A percentile compares a stretch with the other conserved stretches of the same genome.
phyloP scores from a whole-genome alignment of 1,284 basidiomycete genomes.

The Sanghuangporus sanghuang region DNA sequence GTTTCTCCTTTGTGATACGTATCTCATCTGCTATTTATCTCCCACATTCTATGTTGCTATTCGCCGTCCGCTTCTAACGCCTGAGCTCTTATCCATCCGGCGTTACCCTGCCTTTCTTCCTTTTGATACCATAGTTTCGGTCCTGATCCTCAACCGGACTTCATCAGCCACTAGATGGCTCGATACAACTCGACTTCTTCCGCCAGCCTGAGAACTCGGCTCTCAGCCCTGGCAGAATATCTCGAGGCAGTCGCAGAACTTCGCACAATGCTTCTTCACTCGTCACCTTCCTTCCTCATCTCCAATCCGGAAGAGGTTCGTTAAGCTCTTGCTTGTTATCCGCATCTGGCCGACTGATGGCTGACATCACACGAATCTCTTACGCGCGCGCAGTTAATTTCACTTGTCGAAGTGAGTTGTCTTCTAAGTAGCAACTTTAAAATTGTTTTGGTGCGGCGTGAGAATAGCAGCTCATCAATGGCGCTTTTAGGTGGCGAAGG shows the following conservation, averaged over 20 bases:
- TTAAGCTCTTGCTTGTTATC: background rate
- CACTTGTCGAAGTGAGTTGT: constrained; percentile 17
- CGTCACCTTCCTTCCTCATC: constrained; percentile 11
- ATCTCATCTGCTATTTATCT: background rate
- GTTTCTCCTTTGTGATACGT: background rate
- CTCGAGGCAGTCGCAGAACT: constrained; percentile 10
- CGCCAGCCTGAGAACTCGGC: constrained; percentile 6
- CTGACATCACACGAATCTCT: constrained; percentile 9
- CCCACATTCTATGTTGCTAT: background rate
- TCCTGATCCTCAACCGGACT: background rate
- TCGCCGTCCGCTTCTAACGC: background rate
- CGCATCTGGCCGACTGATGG: background rate
- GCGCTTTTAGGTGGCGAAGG: constrained; percentile 15
- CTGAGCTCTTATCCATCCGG: background rate
- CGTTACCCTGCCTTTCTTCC: background rate
- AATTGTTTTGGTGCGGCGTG: constrained; percentile 2
- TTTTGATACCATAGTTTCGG: background rate
- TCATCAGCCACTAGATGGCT: constrained; percentile 1
- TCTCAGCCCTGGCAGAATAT: constrained; percentile 7
- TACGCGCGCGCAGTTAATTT: constrained; percentile 10
- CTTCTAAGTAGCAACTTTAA: background rate
- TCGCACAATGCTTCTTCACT: constrained; percentile 10
- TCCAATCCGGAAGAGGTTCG: constrained; percentile 13
- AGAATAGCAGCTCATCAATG: constrained; percentile 1
- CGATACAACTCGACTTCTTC: constrained; percentile 2